Percentiles rank a stretch among this genome's conserved stretches.
Conservation (phyloP, 108 stramenopile genomes). For the Chaetoceros tenuissimus region DNA sequence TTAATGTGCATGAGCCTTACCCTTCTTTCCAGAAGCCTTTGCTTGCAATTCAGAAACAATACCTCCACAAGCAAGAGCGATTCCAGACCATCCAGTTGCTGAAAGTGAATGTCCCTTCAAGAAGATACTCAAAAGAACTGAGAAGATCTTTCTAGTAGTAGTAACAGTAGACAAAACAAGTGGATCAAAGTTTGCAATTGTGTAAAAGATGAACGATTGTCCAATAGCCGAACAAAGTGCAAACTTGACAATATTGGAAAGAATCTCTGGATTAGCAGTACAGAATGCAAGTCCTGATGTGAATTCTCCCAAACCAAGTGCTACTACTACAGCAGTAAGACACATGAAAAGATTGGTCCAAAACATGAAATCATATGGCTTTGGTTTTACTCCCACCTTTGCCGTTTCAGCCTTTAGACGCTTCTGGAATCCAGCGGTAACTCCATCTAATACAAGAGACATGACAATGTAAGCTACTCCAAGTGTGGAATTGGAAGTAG, state of each 20-base stretch:
- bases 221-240: conserved; percentile 92
- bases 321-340: conserved; percentile 67
- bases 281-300: conserved; percentile 64
- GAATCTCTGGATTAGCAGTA: conserved; percentile 76
- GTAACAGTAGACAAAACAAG: conserved; percentile 94
- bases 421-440: conserved; percentile 89
- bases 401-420: conserved; percentile 80
- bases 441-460: conserved; percentile 77
- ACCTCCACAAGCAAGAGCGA: conserved; percentile 75
- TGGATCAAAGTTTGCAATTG: conserved; percentile 96
- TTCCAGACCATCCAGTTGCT: conserved; percentile 81
- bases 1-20: conserved; percentile 27
- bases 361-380: conserved; percentile 93
- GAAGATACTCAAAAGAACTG: conserved; percentile 88
- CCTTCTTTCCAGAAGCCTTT: conserved; percentile 47
- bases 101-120: conserved; percentile 85
- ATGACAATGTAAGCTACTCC: conserved; percentile 80
- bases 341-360: conserved; percentile 91
- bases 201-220: conserved; percentile 98
- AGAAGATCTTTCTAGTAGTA: conserved; percentile 98
- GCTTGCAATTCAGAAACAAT: conserved; percentile 79
- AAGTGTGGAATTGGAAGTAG: conserved; percentile 35
- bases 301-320: conserved; percentile 62
- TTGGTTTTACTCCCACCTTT: conserved; percentile 82
- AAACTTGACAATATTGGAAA: conserved; percentile 84